Percentiles rank a stretch among this genome's conserved stretches.
Evolutionary conservation across 139 green algal genomes (phyloP).

Genomic region (Chlorella sp.): DNA sequence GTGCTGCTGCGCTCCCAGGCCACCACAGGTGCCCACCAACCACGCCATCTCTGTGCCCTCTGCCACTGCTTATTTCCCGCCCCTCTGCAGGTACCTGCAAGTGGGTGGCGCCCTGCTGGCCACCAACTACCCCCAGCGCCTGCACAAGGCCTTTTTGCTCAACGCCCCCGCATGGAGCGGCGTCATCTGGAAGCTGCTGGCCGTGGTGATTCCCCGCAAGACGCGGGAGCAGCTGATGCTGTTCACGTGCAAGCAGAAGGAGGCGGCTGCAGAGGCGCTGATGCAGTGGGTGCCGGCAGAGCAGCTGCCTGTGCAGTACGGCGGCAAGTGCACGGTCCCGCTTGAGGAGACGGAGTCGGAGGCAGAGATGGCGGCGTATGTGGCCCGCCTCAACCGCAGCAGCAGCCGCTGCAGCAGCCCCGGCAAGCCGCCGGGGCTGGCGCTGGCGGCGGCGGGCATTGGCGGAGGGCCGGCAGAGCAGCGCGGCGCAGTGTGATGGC

Average conservation of each 20-base stretch:
- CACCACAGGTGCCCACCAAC: no score
- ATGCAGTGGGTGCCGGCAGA: constrained; percentile 27
- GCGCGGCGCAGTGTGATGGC: no score
- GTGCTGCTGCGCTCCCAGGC: no score
- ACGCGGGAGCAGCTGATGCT: constrained; percentile 23
- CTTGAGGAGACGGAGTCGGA: constrained; percentile 24
- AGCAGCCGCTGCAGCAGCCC: neutral
- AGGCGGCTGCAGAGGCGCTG: constrained; percentile 15
- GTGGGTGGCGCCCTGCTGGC: constrained; percentile 30
- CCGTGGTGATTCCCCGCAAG: constrained; percentile 9
- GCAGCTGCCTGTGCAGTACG: constrained; percentile 32
- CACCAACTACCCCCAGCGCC: constrained; percentile 46
- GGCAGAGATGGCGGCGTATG: neutral
- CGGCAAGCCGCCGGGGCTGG: no score
- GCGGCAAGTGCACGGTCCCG: constrained; percentile 4
- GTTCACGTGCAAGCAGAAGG: constrained; percentile 20
- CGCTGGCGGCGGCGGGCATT: neutral
- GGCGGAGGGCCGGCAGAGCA: no score
- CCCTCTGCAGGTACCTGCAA: constrained; percentile 11
- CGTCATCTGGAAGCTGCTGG: constrained; percentile 27
- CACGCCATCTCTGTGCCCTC: neutral
- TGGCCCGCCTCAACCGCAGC: neutral
- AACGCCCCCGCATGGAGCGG: constrained; percentile 24
- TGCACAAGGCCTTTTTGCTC: constrained; percentile 39
- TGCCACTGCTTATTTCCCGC: neutral